Base-by-base conservation (phyloP, 768 basidiomycete species). In the Podaxis sp. region DNA sequence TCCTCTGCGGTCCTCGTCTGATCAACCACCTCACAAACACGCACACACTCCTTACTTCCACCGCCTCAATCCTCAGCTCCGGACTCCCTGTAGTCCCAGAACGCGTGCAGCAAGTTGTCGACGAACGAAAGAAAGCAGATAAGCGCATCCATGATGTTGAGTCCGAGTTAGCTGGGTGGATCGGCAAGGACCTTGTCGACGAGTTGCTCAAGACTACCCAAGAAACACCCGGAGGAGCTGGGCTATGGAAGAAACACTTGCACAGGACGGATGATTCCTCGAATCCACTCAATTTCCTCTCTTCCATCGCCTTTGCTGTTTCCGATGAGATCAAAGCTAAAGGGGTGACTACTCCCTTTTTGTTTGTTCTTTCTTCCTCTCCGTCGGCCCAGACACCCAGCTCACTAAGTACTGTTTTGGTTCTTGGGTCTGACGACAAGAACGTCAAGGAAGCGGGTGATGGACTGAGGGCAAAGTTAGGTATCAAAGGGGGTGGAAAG, bases 1-100 rank as follows among this genome's bases (percentile, higher is more conserved):
- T 97, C 77, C 80, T 90, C 55, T 77, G 87, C n/a, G 95, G 94
- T 4, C 88, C 90, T 15, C 87, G 94, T 24, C 81, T 93, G 5
- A 83, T 90, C 49, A 69, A 78, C 2, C 81, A 91, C 69, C 77
- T 95, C 58, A 77, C 82, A 2, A 78, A 82, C 2, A 79, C 85
- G 0, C 89, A 92, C 67, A 71, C 74, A 11, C 70, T 82, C 4
- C 79, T 95, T 38, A 78, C 85, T 2, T 72, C 71, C 51, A 80
- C 88, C 0, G 81, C 92, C 0, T 75, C 83, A 2, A 81, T 81
- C 15, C 79, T 95, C 30, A 91, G 87, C 49, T 89, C 90, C 68
- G 87, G 88, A 2, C 76, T 85, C 2, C 76, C 83, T 1, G 84
- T 87, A 56, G 84, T 93, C 3, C 85, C 88, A 15, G 87, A 87